Conservation (phyloP, 345 rosid species). For the Carallia pectinifolia region DNA sequence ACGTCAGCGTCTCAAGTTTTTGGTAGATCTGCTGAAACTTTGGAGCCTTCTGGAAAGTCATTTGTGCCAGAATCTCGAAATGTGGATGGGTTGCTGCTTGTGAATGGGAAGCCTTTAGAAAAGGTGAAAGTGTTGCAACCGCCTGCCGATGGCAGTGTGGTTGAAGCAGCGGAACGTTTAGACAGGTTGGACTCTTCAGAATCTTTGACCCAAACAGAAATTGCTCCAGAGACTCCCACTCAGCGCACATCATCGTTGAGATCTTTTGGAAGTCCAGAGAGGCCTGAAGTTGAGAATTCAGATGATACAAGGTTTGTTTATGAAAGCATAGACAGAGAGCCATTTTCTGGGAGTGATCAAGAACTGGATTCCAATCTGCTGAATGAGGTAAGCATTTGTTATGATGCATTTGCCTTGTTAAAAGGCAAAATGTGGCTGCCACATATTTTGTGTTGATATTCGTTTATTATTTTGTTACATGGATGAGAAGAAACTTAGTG, state of each 20-base stretch:
- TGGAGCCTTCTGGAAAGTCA: slow-evolving; percentile 16
- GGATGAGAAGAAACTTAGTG: slow-evolving; percentile 1
- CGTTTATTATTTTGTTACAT: not conserved
- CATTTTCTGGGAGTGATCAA: slow-evolving; percentile 25
- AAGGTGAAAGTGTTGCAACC: not conserved
- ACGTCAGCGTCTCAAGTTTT: not conserved
- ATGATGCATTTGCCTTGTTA: not conserved
- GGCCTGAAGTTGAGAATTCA: slow-evolving; percentile 26
- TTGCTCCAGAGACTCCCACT: slow-evolving; percentile 75
- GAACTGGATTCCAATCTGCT: slow-evolving; percentile 38
- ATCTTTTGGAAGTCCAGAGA: slow-evolving; percentile 32
- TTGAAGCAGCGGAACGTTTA: slow-evolving; percentile 16
- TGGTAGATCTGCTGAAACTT: slow-evolving; percentile 12
- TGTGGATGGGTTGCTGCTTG: not conserved
- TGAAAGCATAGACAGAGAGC: slow-evolving; percentile 27
- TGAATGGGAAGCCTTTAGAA: not conserved
- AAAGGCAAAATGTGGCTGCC: not conserved
- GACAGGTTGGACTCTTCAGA: slow-evolving; percentile 18
- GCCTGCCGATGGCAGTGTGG: slow-evolving; percentile 2
- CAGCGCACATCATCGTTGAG: slow-evolving; percentile 36
- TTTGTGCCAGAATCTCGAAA: slow-evolving; percentile 15
- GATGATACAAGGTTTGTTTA: slow-evolving; percentile 24
- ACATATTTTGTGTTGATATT: not conserved
- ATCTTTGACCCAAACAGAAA: slow-evolving; percentile 29
- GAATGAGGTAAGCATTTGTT: slow-evolving; percentile 37